Conservation (phyloP, 1,284 basidiomycete genomes). For the Microbotryum lychnidis-dioicae region DNA sequence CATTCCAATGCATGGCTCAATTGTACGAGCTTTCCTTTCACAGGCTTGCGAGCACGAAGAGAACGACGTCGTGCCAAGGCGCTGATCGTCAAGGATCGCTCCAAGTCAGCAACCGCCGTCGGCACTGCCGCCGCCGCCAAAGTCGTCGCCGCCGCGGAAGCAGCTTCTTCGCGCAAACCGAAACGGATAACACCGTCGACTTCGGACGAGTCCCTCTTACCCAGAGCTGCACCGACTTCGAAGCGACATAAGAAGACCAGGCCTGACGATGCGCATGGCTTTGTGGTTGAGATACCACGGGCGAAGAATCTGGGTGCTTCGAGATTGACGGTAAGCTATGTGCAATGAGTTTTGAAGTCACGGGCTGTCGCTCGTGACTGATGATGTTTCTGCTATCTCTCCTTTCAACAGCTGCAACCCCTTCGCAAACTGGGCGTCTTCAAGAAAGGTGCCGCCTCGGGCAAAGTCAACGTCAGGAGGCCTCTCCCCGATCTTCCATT, state of each 20-base stretch:
- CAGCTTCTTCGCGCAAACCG: not conserved
- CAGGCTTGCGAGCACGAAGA: conserved; percentile 17
- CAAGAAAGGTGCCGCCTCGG: conserved; percentile 27
- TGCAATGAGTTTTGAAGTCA: not conserved
- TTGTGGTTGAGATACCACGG: conserved; percentile 9
- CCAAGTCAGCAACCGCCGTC: conserved; percentile 10
- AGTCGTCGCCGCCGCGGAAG: not conserved
- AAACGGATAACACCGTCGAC: not conserved
- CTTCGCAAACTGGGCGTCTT: conserved; percentile 20
- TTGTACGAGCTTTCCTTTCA: not conserved
- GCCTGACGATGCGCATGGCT: not conserved
- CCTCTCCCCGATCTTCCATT: conserved; percentile 23
- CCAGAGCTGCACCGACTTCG: not conserved
- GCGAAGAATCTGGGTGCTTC: not conserved
- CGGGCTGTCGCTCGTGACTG: not conserved
- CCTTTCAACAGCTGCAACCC: conserved; percentile 14
- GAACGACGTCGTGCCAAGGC: conserved; percentile 22
- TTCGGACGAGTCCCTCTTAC: not conserved
- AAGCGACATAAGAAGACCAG: not conserved
- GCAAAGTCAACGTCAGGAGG: conserved; percentile 9
- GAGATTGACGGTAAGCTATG: conserved; percentile 16
- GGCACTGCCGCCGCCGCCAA: conserved; percentile 15
- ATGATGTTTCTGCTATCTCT: too few species aligned
- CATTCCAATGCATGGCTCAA: not conserved
- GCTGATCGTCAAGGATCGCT: conserved; percentile 24